Conservation (phyloP, 306 rosid species). For the Vigna angularis region DNA sequence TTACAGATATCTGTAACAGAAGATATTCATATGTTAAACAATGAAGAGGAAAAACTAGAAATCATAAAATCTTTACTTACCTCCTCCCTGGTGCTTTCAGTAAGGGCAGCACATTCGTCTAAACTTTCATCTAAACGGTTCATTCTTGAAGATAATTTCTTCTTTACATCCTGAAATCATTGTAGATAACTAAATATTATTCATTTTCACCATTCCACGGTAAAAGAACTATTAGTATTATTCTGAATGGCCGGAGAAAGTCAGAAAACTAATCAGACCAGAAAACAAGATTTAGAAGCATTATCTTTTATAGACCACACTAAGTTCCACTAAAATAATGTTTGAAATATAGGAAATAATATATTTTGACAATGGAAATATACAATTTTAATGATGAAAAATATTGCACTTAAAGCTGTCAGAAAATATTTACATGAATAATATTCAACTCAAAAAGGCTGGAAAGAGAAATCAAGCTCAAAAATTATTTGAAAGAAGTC, state of each 20-base stretch:
- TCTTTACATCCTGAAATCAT: conserved; percentile 70
- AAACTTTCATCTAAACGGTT: conserved; percentile 61
- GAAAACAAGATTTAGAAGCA: conserved; percentile 28
- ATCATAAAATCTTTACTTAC: conserved; percentile 50
- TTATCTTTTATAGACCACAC: neutral
- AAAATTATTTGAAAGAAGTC: conserved; percentile 19
- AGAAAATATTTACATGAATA: conserved; percentile 10
- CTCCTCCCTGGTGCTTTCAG: conserved; percentile 59
- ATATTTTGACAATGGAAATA: conserved; percentile 29
- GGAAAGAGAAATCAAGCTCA: conserved; percentile 30
- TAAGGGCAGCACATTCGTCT: conserved; percentile 61
- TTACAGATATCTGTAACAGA: conserved; percentile 62
- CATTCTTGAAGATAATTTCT: conserved; percentile 66
- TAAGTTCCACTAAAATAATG: conserved; percentile 18
- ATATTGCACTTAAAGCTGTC: neutral
- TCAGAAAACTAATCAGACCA: conserved; percentile 19
- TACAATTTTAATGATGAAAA: neutral
- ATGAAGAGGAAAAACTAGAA: conserved; percentile 7
- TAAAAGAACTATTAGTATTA: conserved; percentile 15
- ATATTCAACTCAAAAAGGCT: conserved; percentile 22
- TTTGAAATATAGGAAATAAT: conserved; percentile 15
- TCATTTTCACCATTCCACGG: neutral
- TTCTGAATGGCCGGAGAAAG: conserved; percentile 25
- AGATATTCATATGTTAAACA: conserved; percentile 24
- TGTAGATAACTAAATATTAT: conserved; percentile 30